Evolutionary conservation across 108 stramenopile species (phyloP), one percentile per base, ranked within the genome.

Genomic region (Fistulifera solaris): DNA sequence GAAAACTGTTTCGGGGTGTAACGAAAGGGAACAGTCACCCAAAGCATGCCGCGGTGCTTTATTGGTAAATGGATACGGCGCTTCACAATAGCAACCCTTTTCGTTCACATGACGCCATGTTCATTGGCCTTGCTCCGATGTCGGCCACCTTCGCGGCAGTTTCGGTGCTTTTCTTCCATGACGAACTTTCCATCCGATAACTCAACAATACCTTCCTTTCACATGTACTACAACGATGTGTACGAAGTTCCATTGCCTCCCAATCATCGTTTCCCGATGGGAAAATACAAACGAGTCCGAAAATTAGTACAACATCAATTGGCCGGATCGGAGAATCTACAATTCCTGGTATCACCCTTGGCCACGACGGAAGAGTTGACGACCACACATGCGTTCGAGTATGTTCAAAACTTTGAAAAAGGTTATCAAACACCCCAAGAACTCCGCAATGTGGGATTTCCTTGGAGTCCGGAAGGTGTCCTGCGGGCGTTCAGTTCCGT

Each of bases 211-310:
- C 77, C 84, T 12, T 77, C 52, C 48, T 92, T 84, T 57, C 65
- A 64, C 10, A 73, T 87, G 11, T 90, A 75, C 54, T 96, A 89
- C 73, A 96, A 96, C 51, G 95, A 96, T 61, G 85, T 92, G 1
- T 96, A 89, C 50, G 68, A 94, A 62, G 94, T 96, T n/a, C 55
- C 71, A 17, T 63, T 96, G 40, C 95, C 95, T 13, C 54, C 54
- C 11, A 67, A 66, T 11, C 95, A 96, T 67, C 79, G 94, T 15
- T 96, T 96, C 56, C 95, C 95, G 4, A 96, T 96, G 95, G 58
- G 72, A 26, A 96, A 96, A 60, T 96, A 96, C 53, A 61, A 69
- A 17, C 53, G 76, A 63, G 90, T 94, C 7, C 67, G 95, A 24
- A 48, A 75, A 58, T 52, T 54, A 42, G 54, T 93, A n/a, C 78